Evolutionary conservation across 805 yeast genomes (phyloP).

Genomic region (Saturnispora besseyi): DNA sequence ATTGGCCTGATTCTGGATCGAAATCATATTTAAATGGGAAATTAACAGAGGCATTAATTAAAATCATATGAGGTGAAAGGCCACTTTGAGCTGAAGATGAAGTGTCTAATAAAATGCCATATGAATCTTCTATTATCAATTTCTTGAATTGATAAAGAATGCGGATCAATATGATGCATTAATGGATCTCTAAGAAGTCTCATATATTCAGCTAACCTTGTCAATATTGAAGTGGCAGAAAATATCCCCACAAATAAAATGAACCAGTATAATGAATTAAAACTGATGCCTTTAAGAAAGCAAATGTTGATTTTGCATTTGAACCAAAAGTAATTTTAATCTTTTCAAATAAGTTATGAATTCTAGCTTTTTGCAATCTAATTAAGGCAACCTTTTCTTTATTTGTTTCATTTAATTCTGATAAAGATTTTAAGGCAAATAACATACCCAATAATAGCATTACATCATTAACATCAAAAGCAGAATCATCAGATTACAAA

Average conservation of each 20-base stretch:
- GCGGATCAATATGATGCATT: slow-evolving; percentile 9
- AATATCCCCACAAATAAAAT: slow-evolving; percentile 10
- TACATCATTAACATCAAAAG: slow-evolving; percentile 11
- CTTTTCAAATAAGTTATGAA: slow-evolving; percentile 9
- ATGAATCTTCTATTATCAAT: slow-evolving; percentile 9
- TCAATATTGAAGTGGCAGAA: slow-evolving; percentile 11
- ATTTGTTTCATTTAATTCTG: slow-evolving; percentile 8
- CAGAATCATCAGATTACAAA: slow-evolving; percentile 1
- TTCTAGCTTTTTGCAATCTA: slow-evolving; percentile 1
- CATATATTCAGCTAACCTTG: slow-evolving; percentile 14
- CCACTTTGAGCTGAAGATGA: slow-evolving; percentile 13
- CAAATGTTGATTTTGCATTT: slow-evolving; percentile 8
- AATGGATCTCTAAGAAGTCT: slow-evolving; percentile 14
- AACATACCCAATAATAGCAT: slow-evolving; percentile 11
- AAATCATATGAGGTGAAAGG: slow-evolving; percentile 15
- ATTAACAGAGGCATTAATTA: slow-evolving; percentile 12
- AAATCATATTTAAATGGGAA: slow-evolving; percentile 13
- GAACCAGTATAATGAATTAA: slow-evolving; percentile 10
- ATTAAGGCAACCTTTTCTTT: background rate
- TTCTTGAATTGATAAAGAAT: slow-evolving; percentile 8
- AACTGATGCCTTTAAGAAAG: slow-evolving; percentile 11
- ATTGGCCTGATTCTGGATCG: slow-evolving; percentile 8
- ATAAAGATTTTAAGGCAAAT: slow-evolving; percentile 9
- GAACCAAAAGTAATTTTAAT: slow-evolving; percentile 9
- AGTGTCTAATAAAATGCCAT: slow-evolving; percentile 15